These are phyloP conservation scores for Microglena sp. DNA, from an alignment of 139 green algal genomes.

Conservation along the genomic window DNA sequence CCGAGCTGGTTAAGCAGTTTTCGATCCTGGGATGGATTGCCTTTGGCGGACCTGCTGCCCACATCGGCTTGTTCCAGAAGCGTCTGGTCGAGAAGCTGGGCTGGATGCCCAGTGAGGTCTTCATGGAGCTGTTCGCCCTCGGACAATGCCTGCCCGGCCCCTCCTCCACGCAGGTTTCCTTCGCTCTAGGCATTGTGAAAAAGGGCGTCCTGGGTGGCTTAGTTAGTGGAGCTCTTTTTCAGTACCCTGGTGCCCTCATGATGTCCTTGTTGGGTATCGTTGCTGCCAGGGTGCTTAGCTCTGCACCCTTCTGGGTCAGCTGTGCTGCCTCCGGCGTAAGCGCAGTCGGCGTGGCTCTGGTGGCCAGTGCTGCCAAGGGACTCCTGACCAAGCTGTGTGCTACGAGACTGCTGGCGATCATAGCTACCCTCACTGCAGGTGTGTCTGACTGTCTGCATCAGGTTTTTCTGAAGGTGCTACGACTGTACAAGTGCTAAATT, in stretches of 20 bases:
- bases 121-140: conserved; percentile 83
- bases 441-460: too few relatives aligned
- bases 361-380: conserved; percentile 63
- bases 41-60: conserved; percentile 70
- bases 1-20: conserved; percentile 57
- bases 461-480: neutral
- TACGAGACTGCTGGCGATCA: too few relatives aligned
- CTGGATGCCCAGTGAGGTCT: conserved; percentile 70
- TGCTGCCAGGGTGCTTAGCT: conserved; percentile 42
- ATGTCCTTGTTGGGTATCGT: conserved; percentile 66
- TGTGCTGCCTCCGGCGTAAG: conserved; percentile 51
- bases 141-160: conserved; percentile 82
- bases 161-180: conserved; percentile 79
- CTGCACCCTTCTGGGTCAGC: conserved; percentile 37
- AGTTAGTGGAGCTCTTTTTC: conserved; percentile 74
- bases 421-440: too few relatives aligned
- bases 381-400: conserved; percentile 64
- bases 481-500: neutral
- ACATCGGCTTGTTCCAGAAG: conserved; percentile 73
- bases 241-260: conserved; percentile 77
- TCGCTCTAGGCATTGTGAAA: conserved; percentile 72
- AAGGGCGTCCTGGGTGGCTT: conserved; percentile 65
- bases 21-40: conserved; percentile 68
- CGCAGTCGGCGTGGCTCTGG: conserved; percentile 69
- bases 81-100: conserved; percentile 60